A percentile compares a stretch with the other conserved stretches of the same genome.
phyloP scores from a whole-genome alignment of 345 rosid species.

The Passiflora organensis region DNA sequence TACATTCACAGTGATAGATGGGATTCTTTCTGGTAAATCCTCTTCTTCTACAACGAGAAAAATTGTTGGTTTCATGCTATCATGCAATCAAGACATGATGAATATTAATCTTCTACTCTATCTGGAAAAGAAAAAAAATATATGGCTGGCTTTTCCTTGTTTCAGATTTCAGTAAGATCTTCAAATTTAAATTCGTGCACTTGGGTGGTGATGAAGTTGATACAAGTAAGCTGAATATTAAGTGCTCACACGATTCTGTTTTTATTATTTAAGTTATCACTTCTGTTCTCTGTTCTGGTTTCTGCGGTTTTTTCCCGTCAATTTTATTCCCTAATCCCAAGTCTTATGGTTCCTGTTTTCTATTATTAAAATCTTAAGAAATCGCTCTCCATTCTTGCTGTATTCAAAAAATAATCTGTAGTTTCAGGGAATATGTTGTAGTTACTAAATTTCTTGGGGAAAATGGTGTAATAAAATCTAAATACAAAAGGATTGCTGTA shows the following conservation, averaged over 20 bases:
- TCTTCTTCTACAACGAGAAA: background rate
- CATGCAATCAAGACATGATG: too few relatives aligned
- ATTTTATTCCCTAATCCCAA: background rate
- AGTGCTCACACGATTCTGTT: background rate
- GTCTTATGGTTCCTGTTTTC: background rate
- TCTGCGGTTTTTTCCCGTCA: background rate
- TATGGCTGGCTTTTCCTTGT: background rate
- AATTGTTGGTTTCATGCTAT: background rate
- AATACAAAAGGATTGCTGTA: too few relatives aligned
- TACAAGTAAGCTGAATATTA: constrained; percentile 40
- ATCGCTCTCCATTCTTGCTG: too few relatives aligned
- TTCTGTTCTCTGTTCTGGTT: background rate
- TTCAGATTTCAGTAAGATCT: constrained; percentile 72
- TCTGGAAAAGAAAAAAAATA: background rate
- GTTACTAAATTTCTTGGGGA: too few relatives aligned
- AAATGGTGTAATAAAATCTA: too few relatives aligned
- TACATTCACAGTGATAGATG: constrained; percentile 63
- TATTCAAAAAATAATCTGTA: too few relatives aligned
- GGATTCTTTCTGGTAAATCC: constrained; percentile 63
- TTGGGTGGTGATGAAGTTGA: constrained; percentile 87
- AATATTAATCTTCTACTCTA: too few relatives aligned
- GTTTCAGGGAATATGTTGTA: too few relatives aligned
- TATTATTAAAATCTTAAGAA: too few relatives aligned
- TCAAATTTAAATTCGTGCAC: constrained; percentile 61
- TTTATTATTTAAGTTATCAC: background rate